Percentiles rank a stretch among this genome's conserved stretches.
These are phyloP conservation scores for Cucumis melo DNA, from an alignment of 306 rosid species.

Conservation along the genomic window DNA sequence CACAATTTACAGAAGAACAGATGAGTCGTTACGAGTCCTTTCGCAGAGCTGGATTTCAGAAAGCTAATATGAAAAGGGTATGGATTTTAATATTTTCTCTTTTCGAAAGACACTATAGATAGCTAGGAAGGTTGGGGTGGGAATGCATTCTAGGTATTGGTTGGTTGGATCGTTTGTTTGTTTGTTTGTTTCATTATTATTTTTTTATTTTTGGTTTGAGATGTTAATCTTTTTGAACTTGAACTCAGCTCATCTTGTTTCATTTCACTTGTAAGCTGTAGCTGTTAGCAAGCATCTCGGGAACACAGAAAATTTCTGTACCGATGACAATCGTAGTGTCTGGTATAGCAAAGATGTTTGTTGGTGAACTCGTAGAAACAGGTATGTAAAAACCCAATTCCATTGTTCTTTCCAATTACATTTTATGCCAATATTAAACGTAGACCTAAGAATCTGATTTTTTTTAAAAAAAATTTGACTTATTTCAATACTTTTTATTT, in stretches of 20 bases:
- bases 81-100: background rate
- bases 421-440: background rate
- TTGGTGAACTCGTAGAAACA: constrained; percentile 87
- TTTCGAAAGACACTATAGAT: background rate
- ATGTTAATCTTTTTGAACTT: background rate
- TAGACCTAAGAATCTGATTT: background rate
- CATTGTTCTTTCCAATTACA: background rate
- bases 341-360: constrained; percentile 86
- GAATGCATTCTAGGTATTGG: background rate
- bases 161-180: too few species aligned
- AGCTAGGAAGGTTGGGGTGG: background rate
- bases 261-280: constrained; percentile 17
- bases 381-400: constrained; percentile 21
- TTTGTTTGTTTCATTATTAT: background rate
- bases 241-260: background rate
- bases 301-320: constrained; percentile 73
- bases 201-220: background rate
- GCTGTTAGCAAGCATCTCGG: constrained; percentile 73
- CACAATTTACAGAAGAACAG: constrained; percentile 78
- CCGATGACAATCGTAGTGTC: constrained; percentile 90
- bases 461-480: background rate
- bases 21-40: constrained; percentile 94
- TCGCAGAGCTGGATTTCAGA: constrained; percentile 91
- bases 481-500: background rate
- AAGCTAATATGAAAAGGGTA: constrained; percentile 85